phyloP scores from a whole-genome alignment of 495 filamentous ascomycete genomes.

The Lasiosphaeriaceae sp. region DNA sequence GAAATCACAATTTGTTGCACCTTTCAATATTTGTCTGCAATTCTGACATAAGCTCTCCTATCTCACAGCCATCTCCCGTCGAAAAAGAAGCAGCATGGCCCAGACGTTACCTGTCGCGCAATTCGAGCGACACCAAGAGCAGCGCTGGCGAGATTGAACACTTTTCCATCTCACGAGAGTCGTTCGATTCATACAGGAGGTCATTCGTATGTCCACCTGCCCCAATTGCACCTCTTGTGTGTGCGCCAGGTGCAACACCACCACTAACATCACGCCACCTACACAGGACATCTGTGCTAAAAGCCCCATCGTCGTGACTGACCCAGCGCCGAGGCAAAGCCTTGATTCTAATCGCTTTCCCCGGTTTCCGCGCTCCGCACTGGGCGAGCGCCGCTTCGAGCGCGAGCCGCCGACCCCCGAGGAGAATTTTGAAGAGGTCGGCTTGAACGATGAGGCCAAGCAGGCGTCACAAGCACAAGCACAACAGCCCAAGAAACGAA shows the following conservation, averaged over 20 bases:
- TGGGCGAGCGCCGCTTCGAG: slow-evolving; percentile 49
- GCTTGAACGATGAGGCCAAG: slow-evolving; percentile 61
- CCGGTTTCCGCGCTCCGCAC: slow-evolving; percentile 51
- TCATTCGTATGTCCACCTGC: slow-evolving; percentile 70
- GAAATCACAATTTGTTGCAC: neutral
- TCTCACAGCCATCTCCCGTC: slow-evolving; percentile 75
- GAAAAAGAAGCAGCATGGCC: slow-evolving; percentile 87
- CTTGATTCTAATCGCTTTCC: slow-evolving; percentile 67
- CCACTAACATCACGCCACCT: neutral
- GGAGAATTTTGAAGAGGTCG: slow-evolving; percentile 78
- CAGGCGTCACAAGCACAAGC: slow-evolving; percentile 49
- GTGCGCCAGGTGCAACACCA: neutral
- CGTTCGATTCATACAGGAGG: slow-evolving; percentile 94
- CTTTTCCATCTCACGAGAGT: slow-evolving; percentile 95
- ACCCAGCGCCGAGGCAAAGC: slow-evolving; percentile 63
- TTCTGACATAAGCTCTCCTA: no score
- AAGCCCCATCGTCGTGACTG: slow-evolving; percentile 65
- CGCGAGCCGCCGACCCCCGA: slow-evolving; percentile 60
- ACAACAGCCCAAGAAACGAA: slow-evolving; percentile 61
- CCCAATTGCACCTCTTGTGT: slow-evolving; percentile 1
- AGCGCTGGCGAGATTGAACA: slow-evolving; percentile 80
- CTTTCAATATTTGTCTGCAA: neutral
- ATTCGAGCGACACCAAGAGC: slow-evolving; percentile 64
- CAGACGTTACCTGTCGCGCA: slow-evolving; percentile 62
- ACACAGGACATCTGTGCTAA: slow-evolving; percentile 85